phyloP scores from a whole-genome alignment of 1,139 yeast genomes.

The Sugiyamaella novakii region DNA sequence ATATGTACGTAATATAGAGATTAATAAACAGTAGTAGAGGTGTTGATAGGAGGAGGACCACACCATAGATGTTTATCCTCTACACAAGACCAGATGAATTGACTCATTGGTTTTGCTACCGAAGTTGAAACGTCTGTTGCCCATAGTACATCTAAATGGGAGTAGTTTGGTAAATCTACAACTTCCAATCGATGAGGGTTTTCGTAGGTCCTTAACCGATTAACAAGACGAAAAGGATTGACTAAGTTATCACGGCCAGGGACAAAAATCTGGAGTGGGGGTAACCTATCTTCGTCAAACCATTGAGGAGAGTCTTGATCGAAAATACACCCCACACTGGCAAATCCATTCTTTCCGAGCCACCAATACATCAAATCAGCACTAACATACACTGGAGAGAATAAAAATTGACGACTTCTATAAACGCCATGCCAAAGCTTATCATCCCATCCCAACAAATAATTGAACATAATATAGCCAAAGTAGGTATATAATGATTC shows the following conservation, averaged over 20 bases:
- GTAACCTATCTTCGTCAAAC: conserved; percentile 52
- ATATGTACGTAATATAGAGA: too few relatives aligned
- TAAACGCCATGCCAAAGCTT: conserved; percentile 69
- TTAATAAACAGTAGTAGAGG: background rate
- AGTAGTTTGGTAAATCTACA: conserved; percentile 52
- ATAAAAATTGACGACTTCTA: conserved; percentile 72
- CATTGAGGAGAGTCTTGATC: conserved; percentile 51
- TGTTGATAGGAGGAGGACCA: conserved; percentile 3
- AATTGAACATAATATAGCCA: conserved; percentile 80
- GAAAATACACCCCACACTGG: conserved; percentile 57
- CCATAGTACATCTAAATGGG: conserved; percentile 92
- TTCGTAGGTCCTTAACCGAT: conserved; percentile 49
- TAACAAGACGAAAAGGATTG: conserved; percentile 61
- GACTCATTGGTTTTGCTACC: conserved; percentile 49
- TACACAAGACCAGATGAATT: conserved; percentile 37
- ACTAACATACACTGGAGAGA: conserved; percentile 84
- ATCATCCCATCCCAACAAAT: conserved; percentile 84
- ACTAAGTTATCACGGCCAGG: conserved; percentile 70
- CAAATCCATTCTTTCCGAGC: conserved; percentile 59
- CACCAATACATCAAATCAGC: conserved; percentile 90
- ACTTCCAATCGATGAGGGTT: conserved; percentile 45
- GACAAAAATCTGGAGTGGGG: conserved; percentile 61
- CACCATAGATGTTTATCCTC: conserved; percentile 22
- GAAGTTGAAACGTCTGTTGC: conserved; percentile 67
- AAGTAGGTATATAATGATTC: conserved; percentile 56